Evolutionary conservation across 2,329 filamentous ascomycete genomes (phyloP), one percentile per base, ranked within the genome.

Genomic region (Hirsutella rhossiliensis): DNA sequence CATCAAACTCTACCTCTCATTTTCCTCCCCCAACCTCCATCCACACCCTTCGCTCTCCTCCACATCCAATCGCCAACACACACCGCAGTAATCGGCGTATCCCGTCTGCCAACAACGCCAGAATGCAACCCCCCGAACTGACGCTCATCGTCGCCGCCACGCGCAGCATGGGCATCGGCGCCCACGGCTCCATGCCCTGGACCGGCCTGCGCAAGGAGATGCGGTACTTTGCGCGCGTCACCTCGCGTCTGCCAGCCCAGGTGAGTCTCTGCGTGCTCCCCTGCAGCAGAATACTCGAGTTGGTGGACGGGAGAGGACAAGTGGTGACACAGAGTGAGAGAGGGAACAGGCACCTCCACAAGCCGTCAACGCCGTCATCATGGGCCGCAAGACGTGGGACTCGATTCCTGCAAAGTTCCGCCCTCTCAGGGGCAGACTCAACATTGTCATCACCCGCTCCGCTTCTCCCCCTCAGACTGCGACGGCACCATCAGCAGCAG

Each of bases 301-400:
- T n/a, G n/a, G n/a, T n/a, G n/a, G n/a, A n/a, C n/a, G n/a, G n/a
- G n/a, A n/a, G n/a, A n/a, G n/a, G n/a, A n/a, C n/a, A n/a, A n/a
- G n/a, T n/a, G n/a, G n/a, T n/a, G n/a, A n/a, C n/a, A n/a, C n/a
- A n/a, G n/a, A n/a, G 11, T 40, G 4, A 9, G 15, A 17, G 34
- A 17, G 34, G 5, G 8, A 17, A 17, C 41, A 65, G 63, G 48
- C 56, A 4, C 54, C 63, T 2, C 46, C 62, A 8, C 50, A 58
- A 1, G 53, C 66, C 37, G 46, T 67, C 51, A 90, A 89, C 62
- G 84, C 86, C 17, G 86, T 97, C 42, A 83, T 98, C 53, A 98
- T 98, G 92, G 92, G 92, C 47, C 84, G 92, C 57, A 96, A 94
- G 65, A 98, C 92, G 0, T 98, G 90, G 82, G 87, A 94, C 43